Percentiles rank a stretch among this genome's conserved stretches.
These are phyloP conservation scores for Eremothecium cymbalariae DNA, from an alignment of 1,139 yeast species.

Conservation along the genomic window DNA sequence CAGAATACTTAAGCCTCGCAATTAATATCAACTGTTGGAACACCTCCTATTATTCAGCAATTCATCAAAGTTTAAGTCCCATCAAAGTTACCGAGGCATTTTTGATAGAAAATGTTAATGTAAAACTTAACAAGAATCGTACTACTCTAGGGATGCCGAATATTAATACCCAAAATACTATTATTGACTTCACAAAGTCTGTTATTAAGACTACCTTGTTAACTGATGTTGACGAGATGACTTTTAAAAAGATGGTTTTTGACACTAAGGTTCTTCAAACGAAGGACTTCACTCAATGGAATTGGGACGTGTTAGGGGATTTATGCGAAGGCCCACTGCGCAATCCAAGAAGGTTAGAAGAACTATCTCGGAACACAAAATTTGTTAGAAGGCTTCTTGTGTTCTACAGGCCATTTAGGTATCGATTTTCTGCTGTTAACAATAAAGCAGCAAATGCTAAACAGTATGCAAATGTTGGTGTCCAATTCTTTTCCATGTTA, in stretches of 20 bases:
- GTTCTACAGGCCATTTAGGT: conserved; percentile 86
- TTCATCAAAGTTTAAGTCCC: conserved; percentile 10
- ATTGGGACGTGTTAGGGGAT: conserved; percentile 65
- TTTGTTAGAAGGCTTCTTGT: conserved; percentile 77
- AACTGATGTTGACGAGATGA: conserved; percentile 57
- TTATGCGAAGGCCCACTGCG: conserved; percentile 73
- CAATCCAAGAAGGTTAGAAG: conserved; percentile 68
- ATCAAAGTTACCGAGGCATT: conserved; percentile 26
- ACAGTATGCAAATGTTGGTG: conserved; percentile 61
- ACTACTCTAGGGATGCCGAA: conserved; percentile 31
- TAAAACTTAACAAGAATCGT: conserved; percentile 35
- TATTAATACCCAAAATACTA: conserved; percentile 23
- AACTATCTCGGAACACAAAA: conserved; percentile 68
- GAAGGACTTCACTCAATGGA: conserved; percentile 79
- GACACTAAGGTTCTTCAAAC: conserved; percentile 69
- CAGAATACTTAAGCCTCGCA: conserved; percentile 54
- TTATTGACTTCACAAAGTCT: conserved; percentile 34
- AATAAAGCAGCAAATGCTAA: conserved; percentile 42
- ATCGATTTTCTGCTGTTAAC: conserved; percentile 61
- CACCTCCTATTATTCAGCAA: conserved; percentile 5
- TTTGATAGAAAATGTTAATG: conserved; percentile 41
- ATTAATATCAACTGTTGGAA: conserved; percentile 38
- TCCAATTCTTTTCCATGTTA: conserved; percentile 61
- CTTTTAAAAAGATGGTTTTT: conserved; percentile 56
- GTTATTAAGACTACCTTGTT: conserved; percentile 40